These are phyloP conservation scores for Bipolaris bicolor DNA, from an alignment of 2,329 filamentous ascomycete species.

Conservation along the genomic window DNA sequence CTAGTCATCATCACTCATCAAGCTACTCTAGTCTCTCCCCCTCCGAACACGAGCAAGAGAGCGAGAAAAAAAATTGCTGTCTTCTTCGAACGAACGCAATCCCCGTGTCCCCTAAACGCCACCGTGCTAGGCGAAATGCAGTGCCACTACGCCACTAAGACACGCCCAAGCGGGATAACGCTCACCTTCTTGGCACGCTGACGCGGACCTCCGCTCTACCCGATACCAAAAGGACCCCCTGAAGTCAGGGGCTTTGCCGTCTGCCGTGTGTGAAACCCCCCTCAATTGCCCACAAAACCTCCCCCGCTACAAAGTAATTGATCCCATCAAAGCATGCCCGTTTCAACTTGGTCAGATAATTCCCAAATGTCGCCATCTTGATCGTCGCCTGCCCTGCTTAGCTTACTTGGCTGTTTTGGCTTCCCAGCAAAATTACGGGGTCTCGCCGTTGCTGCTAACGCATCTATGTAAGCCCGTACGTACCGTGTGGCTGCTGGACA, in stretches of 20 bases:
- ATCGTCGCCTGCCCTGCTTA: not conserved
- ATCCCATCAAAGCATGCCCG: not conserved
- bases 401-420: not conserved
- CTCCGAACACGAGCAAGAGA: no score
- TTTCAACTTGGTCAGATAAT: not conserved
- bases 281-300: not conserved
- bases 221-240: slow-evolving; percentile 8
- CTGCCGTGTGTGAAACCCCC: slow-evolving; percentile 5
- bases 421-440: not conserved
- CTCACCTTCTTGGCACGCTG: slow-evolving; percentile 19
- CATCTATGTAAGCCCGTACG: not conserved
- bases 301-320: no score
- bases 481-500: no score
- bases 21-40: no score
- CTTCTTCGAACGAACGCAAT: not conserved
- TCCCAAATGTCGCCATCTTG: not conserved
- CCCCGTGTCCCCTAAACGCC: slow-evolving; percentile 4
- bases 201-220: slow-evolving; percentile 21
- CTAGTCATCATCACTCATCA: no score
- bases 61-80: not conserved
- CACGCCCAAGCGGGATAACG: slow-evolving; percentile 12
- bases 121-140: slow-evolving; percentile 1
- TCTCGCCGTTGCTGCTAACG: not conserved
- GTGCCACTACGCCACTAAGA: slow-evolving; percentile 3
- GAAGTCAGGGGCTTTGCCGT: slow-evolving; percentile 12